Conservation (phyloP, 2,329 filamentous ascomycete genomes). For the Aspergillus sp. region DNA sequence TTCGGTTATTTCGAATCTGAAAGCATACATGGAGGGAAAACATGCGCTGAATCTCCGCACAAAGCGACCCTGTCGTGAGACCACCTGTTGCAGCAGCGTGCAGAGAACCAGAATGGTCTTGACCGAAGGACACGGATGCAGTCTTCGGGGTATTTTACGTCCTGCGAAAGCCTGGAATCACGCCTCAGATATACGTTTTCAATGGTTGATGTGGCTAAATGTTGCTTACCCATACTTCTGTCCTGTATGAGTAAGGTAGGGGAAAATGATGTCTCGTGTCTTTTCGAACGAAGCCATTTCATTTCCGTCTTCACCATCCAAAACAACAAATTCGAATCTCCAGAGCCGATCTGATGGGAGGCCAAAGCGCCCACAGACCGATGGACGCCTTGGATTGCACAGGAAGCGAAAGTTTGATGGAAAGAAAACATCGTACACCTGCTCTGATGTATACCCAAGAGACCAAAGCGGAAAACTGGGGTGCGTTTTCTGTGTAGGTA, state of each 20-base stretch:
- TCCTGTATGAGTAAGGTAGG: conserved; percentile 27
- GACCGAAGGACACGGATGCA: conserved; percentile 50
- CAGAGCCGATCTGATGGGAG: conserved; percentile 42
- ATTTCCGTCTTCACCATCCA: conserved; percentile 27
- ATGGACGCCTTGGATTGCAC: conserved; percentile 42
- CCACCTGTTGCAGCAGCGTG: conserved; percentile 51
- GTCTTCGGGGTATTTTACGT: conserved; percentile 43
- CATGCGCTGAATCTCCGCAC: conserved; percentile 53
- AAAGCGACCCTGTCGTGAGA: conserved; percentile 42
- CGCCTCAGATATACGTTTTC: not conserved
- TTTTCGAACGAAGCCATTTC: conserved; percentile 32
- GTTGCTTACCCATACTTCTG: conserved; percentile 14
- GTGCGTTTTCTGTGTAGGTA: conserved; percentile 48
- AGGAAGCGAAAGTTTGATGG: conserved; percentile 48
- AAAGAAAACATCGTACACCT: conserved; percentile 52
- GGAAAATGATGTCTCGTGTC: conserved; percentile 26
- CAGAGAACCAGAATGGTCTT: conserved; percentile 47
- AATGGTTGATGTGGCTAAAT: not conserved
- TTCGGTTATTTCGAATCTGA: not conserved
- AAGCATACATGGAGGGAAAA: conserved; percentile 50
- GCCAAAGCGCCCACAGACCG: conserved; percentile 49
- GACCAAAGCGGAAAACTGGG: conserved; percentile 51
- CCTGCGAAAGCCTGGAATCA: conserved; percentile 19
- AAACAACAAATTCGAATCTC: conserved; percentile 37
- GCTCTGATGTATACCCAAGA: conserved; percentile 45